Percentiles rank a stretch among this genome's conserved stretches.
Evolutionary conservation across 768 basidiomycete species (phyloP).

Genomic region (Tylopilus balloui): DNA sequence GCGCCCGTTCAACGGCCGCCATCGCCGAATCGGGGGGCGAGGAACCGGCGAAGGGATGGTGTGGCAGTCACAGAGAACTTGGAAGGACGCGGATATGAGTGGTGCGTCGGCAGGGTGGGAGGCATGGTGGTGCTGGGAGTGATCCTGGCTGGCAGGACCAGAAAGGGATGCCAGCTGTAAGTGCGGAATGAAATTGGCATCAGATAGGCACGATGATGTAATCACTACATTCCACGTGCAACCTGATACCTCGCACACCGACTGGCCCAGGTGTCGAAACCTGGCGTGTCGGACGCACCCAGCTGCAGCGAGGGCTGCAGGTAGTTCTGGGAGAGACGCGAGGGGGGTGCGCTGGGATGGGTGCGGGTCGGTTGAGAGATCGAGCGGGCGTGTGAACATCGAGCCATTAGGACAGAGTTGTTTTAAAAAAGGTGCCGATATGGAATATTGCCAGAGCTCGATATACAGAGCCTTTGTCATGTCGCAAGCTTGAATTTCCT

Average conservation of each 20-base stretch:
- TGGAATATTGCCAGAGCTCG: slow-evolving; percentile 37
- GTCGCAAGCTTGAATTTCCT: slow-evolving; percentile 34
- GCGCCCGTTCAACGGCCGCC: slow-evolving; percentile 16
- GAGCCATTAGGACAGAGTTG: slow-evolving; percentile 27
- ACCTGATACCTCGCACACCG: not conserved
- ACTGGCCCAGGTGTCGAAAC: too few species aligned
- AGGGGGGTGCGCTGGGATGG: slow-evolving; percentile 1
- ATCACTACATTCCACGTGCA: slow-evolving; percentile 24
- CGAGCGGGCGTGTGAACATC: slow-evolving; percentile 28
- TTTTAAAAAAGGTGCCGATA: slow-evolving; percentile 37
- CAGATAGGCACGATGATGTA: slow-evolving; percentile 27
- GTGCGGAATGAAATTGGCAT: slow-evolving; percentile 17
- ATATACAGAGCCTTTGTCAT: slow-evolving; percentile 39
- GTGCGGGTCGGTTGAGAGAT: slow-evolving; percentile 5
- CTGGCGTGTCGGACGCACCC: too few species aligned
- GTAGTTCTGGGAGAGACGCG: too few species aligned
- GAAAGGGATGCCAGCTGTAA: too few species aligned
- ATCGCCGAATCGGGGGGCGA: slow-evolving; percentile 5
- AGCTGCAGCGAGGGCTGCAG: too few species aligned
- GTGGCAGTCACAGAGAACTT: not conserved
- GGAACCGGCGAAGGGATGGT: too few species aligned
- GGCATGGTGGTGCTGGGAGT: slow-evolving; percentile 1
- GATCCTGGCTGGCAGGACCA: not conserved
- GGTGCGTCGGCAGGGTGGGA: not conserved
- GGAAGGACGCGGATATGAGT: slow-evolving; percentile 21